phyloP scores from a whole-genome alignment of 169 alveolate genomes.

The Ichthyophthirius multifiliis region DNA sequence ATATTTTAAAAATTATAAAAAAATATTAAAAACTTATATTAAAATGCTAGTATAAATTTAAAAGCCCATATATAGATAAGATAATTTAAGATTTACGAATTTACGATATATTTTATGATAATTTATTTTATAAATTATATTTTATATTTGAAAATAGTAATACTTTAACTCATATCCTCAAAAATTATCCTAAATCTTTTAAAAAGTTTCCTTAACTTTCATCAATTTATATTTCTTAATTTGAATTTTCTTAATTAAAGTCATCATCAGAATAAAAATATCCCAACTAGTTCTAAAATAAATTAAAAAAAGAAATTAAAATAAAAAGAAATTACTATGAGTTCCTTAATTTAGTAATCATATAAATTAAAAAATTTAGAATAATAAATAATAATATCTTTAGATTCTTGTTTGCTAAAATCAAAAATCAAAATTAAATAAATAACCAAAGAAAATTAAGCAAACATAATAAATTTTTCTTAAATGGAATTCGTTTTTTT shows the following conservation, averaged over 20 bases:
- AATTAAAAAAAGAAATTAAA: not conserved
- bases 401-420: not conserved
- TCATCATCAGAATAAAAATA: too few species aligned
- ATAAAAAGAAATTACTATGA: not conserved
- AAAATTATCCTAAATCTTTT: not conserved
- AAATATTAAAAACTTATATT: too few species aligned
- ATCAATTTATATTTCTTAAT: not conserved
- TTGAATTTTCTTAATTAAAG: too few species aligned
- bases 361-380: not conserved
- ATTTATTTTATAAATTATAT: too few species aligned
- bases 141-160: too few species aligned
- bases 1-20: too few species aligned
- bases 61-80: too few species aligned
- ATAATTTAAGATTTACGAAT: too few species aligned
- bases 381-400: not conserved
- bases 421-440: not conserved
- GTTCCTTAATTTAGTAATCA: not conserved
- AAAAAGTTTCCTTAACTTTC: not conserved
- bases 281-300: too few species aligned
- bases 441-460: not conserved
- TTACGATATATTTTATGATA: too few species aligned
- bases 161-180: not conserved
- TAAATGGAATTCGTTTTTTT: not conserved
- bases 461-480: not conserved
- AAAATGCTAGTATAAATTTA: too few species aligned